Conservation (phyloP, 2,329 filamentous ascomycete species). For the Cercospora sp. region DNA sequence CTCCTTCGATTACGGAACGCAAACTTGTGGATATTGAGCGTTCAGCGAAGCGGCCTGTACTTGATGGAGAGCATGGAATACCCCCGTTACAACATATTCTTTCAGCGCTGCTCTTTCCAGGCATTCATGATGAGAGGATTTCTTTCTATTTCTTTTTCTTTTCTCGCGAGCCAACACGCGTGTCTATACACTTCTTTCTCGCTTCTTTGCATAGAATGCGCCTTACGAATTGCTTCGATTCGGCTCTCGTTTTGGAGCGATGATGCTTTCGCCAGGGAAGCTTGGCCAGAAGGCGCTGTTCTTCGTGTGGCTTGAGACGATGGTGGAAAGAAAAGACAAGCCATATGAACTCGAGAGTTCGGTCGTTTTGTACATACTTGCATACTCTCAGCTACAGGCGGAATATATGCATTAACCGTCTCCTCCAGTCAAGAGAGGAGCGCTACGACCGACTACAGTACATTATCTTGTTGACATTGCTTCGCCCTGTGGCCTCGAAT, state of each 20-base stretch:
- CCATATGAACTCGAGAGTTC: background rate
- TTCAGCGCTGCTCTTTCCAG: constrained; percentile 17
- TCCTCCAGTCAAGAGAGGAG: background rate
- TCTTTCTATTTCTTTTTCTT: background rate
- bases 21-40: constrained; percentile 14
- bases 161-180: background rate
- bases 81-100: background rate
- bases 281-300: background rate
- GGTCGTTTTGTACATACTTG: background rate
- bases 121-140: background rate
- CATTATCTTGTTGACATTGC: background rate
- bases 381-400: background rate
- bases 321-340: background rate
- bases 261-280: background rate
- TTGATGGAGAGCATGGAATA: constrained; percentile 15
- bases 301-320: background rate
- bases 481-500: background rate
- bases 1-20: background rate
- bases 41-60: constrained; percentile 22
- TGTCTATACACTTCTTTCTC: background rate
- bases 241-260: background rate
- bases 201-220: background rate
- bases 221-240: background rate
- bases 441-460: background rate
- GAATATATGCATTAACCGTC: background rate